These are phyloP conservation scores for Scedosporium aurantiacum DNA, from an alignment of 2,329 filamentous ascomycete species.

Conservation along the genomic window DNA sequence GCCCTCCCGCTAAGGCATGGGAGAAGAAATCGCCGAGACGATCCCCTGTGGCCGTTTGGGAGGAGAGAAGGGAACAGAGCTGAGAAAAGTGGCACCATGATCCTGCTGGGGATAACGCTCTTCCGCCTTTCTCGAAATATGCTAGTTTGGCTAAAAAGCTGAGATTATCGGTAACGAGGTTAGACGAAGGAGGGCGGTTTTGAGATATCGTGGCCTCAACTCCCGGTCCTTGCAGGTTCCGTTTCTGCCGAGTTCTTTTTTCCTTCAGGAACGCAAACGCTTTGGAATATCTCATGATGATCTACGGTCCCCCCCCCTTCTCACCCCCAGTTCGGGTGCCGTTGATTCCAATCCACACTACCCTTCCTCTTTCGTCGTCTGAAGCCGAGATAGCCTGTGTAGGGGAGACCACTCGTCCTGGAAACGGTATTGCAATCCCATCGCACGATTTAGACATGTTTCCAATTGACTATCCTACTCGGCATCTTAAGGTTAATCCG, in stretches of 20 bases:
- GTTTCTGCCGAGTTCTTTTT: background rate
- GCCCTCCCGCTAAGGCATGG: background rate
- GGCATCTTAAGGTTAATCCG: background rate
- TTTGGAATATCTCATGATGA: background rate
- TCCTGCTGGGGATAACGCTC: background rate
- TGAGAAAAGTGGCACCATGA: background rate
- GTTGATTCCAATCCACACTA: background rate
- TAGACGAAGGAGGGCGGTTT: background rate
- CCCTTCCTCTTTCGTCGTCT: background rate
- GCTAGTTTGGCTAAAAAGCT: background rate
- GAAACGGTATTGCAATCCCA: background rate
- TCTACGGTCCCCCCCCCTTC: background rate
- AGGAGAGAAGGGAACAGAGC: background rate
- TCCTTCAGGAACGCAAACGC: background rate
- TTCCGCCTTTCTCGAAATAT: background rate
- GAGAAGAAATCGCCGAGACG: constrained; percentile 1
- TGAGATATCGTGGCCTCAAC: background rate
- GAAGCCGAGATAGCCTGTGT: background rate
- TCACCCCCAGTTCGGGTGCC: background rate
- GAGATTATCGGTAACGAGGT: background rate
- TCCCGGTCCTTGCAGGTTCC: background rate
- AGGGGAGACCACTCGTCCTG: background rate
- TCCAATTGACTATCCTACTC: background rate
- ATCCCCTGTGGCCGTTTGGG: background rate
- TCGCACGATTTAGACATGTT: background rate